Percentiles rank a stretch among this genome's conserved stretches.
Evolutionary conservation across 2,329 filamentous ascomycete species (phyloP).

Genomic region (Gaeumannomyces tritici): DNA sequence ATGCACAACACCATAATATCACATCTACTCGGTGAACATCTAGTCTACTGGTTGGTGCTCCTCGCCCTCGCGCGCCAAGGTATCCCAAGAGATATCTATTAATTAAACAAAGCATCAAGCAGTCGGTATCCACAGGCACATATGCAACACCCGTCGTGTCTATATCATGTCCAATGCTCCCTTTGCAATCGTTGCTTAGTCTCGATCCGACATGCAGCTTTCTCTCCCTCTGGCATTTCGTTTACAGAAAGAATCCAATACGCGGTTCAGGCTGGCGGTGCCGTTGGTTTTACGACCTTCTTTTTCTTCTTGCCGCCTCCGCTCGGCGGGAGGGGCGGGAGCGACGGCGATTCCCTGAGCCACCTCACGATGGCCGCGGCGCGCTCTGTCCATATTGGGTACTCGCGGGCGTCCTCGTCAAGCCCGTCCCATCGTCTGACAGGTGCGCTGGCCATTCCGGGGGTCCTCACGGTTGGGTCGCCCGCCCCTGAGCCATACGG

Average conservation of each 20-base stretch:
- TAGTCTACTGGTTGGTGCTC: too few species aligned
- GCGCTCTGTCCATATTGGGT: conserved; percentile 59
- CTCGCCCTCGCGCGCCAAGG: too few species aligned
- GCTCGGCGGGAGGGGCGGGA: conserved; percentile 6
- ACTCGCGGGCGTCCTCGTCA: conserved; percentile 57
- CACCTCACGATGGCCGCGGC: conserved; percentile 60
- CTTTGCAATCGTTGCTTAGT: too few species aligned
- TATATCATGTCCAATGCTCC: background rate
- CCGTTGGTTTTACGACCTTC: conserved; percentile 16
- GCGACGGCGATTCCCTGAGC: conserved; percentile 49
- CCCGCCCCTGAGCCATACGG: background rate
- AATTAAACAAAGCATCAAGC: background rate
- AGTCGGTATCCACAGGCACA: background rate
- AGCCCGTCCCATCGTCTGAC: conserved; percentile 26
- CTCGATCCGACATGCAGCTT: background rate
- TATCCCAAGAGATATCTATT: too few species aligned
- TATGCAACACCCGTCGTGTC: background rate
- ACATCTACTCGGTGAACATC: too few species aligned
- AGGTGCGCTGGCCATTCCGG: background rate
- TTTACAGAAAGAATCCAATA: background rate
- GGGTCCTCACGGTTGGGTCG: background rate
- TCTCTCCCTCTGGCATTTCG: background rate
- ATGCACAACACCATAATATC: too few species aligned
- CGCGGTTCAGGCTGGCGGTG: background rate
- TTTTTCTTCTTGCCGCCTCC: conserved; percentile 24